Conservation (phyloP, 176 grass and related monocot species). For the Ananas comosus region DNA sequence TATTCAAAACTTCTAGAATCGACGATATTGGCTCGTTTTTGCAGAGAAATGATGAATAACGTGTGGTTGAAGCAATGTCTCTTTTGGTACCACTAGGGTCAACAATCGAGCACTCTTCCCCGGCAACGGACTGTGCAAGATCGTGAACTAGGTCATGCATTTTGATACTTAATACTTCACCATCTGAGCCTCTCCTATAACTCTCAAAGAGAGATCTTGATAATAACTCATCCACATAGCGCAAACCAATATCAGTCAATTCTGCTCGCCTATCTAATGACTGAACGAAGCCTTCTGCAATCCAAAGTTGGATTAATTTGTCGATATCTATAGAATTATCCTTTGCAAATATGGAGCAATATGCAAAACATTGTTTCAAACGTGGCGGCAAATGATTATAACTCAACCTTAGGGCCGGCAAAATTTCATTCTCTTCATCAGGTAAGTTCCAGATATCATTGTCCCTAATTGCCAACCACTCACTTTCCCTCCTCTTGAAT, state of each 20-base stretch:
- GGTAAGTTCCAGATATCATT: constrained; percentile 11
- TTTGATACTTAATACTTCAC: not conserved
- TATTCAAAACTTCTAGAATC: not conserved
- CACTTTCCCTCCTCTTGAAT: not conserved
- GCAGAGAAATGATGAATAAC: not conserved
- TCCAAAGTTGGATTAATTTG: constrained; percentile 12
- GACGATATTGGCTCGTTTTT: not conserved
- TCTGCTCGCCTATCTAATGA: not conserved
- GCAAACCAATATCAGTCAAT: not conserved
- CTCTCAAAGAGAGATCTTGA: constrained; percentile 6
- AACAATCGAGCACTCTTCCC: constrained; percentile 14
- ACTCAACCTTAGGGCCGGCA: constrained; percentile 6
- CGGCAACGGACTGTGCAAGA: constrained; percentile 11
- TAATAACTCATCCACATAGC: not conserved
- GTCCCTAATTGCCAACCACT: constrained; percentile 3
- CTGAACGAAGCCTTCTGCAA: constrained; percentile 21
- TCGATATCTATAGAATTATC: not conserved
- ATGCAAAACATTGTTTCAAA: constrained; percentile 24
- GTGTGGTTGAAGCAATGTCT: not conserved
- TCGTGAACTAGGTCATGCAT: constrained; percentile 16
- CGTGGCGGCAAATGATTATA: constrained; percentile 16
- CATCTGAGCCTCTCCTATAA: not conserved
- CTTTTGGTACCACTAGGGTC: not conserved
- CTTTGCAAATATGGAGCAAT: constrained; percentile 12
- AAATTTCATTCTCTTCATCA: constrained; percentile 2